A percentile compares a stretch with the other conserved stretches of the same genome.
These are phyloP conservation scores for Rhizopogon vulgaris DNA, from an alignment of 768 basidiomycete genomes.

Conservation along the genomic window DNA sequence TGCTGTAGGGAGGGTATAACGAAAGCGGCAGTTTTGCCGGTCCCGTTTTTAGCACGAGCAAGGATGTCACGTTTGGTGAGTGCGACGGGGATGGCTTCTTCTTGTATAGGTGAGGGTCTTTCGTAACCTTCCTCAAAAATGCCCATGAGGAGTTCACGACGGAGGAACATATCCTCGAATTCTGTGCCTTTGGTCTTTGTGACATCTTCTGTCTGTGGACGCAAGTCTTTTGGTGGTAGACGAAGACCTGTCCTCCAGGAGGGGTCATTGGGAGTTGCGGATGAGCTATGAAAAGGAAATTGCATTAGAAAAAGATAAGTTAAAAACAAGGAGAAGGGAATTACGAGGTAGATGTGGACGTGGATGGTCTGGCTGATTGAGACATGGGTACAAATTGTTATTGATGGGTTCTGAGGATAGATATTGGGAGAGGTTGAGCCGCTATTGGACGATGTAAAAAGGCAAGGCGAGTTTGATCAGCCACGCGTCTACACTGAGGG, in stretches of 20 bases:
- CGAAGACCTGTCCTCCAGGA: conserved; percentile 76
- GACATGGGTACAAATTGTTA: conserved; percentile 19
- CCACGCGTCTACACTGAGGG: conserved; percentile 17
- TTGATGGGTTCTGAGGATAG: conserved; percentile 6
- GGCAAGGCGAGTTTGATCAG: conserved; percentile 11
- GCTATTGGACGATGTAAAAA: conserved; percentile 8
- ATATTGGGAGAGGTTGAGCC: conserved; percentile 9
- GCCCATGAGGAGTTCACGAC: conserved; percentile 96
- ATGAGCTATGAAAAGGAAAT: conserved; percentile 12
- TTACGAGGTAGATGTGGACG: conserved; percentile 20
- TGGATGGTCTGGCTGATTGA: conserved; percentile 26
- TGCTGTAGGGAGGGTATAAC: conserved; percentile 96
- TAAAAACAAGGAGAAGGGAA: conserved; percentile 1
- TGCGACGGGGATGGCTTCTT: conserved; percentile 95
- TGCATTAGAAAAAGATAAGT: neutral
- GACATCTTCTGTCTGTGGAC: conserved; percentile 98
- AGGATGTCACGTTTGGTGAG: conserved; percentile 91
- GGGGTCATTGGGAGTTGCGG: conserved; percentile 23
- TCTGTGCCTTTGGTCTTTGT: conserved; percentile 89
- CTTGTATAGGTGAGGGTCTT: conserved; percentile 95
- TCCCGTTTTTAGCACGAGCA: conserved; percentile 94
- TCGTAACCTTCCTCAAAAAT: conserved; percentile 99
- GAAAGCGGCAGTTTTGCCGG: conserved; percentile 98
- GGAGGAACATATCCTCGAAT: conserved; percentile 91
- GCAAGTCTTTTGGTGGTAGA: conserved; percentile 82